A percentile compares a stretch with the other conserved stretches of the same genome.
Conservation (phyloP, 1,139 yeast genomes). For the Spencermartinsiella ligniputridi region DNA sequence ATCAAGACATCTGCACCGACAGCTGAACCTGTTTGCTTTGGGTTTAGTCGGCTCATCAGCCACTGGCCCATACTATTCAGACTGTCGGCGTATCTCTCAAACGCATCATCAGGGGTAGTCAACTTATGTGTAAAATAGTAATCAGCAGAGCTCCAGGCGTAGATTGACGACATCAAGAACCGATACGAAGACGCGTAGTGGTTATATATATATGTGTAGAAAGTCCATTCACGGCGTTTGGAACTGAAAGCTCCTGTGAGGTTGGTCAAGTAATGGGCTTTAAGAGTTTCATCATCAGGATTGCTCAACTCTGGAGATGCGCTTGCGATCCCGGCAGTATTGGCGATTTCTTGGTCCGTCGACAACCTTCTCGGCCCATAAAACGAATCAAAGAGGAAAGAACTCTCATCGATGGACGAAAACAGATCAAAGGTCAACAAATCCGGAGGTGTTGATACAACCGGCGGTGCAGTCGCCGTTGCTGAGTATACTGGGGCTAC, state of each 20-base stretch:
- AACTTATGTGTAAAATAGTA: background rate
- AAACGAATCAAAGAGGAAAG: background rate
- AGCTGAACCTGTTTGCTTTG: background rate
- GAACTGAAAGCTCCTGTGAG: constrained; percentile 5
- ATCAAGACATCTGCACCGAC: background rate
- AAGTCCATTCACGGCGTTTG: constrained; percentile 4
- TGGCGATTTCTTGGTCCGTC: background rate
- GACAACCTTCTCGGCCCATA: background rate
- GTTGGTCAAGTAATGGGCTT: constrained; percentile 1
- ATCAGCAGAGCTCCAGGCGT: constrained; percentile 2
- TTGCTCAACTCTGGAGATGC: background rate
- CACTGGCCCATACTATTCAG: background rate
- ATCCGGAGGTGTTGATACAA: background rate
- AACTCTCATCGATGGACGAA: background rate
- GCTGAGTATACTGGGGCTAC: background rate
- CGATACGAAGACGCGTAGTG: constrained; percentile 1
- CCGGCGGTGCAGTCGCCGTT: background rate
- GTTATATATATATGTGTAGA: constrained; percentile 4
- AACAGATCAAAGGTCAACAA: background rate
- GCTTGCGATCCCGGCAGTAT: too few relatives aligned
- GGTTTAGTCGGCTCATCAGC: background rate
- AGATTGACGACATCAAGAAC: constrained; percentile 1
- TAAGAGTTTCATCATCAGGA: background rate
- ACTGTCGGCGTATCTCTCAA: constrained; percentile 2
- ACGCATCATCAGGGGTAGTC: background rate